A percentile compares a stretch with the other conserved stretches of the same genome.
These are phyloP conservation scores for Ogataea nonfermentans DNA, from an alignment of 805 yeast species.

Conservation along the genomic window DNA sequence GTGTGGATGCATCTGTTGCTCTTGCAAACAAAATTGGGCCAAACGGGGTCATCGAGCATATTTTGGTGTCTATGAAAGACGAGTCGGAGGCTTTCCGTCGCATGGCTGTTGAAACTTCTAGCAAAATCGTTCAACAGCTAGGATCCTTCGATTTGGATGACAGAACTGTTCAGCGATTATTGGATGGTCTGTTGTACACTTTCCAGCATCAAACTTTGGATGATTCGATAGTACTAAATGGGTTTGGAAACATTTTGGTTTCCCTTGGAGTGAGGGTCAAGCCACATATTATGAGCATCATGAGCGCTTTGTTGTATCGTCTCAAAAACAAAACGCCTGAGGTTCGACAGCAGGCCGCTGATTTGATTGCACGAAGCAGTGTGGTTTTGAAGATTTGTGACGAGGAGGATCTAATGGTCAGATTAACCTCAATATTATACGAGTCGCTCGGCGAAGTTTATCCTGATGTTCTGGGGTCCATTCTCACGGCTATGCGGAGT, in stretches of 20 bases:
- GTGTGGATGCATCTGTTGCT: constrained; percentile 68
- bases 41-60: constrained; percentile 52
- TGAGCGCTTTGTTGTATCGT: constrained; percentile 69
- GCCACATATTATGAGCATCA: constrained; percentile 71
- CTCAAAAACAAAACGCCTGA: constrained; percentile 68
- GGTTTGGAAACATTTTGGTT: constrained; percentile 60
- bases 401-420: constrained; percentile 59
- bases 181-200: constrained; percentile 79
- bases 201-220: constrained; percentile 72
- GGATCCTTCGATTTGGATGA: constrained; percentile 64
- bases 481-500: constrained; percentile 65
- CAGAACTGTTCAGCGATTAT: constrained; percentile 55
- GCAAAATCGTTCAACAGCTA: constrained; percentile 46
- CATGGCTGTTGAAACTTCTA: constrained; percentile 74
- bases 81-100: constrained; percentile 76
- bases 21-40: constrained; percentile 70
- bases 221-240: constrained; percentile 53
- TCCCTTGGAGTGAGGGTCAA: constrained; percentile 63
- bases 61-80: constrained; percentile 66
- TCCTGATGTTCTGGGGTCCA: constrained; percentile 90
- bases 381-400: constrained; percentile 64
- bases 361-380: constrained; percentile 63
- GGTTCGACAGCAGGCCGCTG: constrained; percentile 82
- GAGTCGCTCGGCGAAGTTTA: constrained; percentile 93
- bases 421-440: constrained; percentile 72